Percentiles rank a stretch among this genome's conserved stretches.
Evolutionary conservation across 352 stramenopile genomes (phyloP).

Genomic region (Phytophthora pisi): DNA sequence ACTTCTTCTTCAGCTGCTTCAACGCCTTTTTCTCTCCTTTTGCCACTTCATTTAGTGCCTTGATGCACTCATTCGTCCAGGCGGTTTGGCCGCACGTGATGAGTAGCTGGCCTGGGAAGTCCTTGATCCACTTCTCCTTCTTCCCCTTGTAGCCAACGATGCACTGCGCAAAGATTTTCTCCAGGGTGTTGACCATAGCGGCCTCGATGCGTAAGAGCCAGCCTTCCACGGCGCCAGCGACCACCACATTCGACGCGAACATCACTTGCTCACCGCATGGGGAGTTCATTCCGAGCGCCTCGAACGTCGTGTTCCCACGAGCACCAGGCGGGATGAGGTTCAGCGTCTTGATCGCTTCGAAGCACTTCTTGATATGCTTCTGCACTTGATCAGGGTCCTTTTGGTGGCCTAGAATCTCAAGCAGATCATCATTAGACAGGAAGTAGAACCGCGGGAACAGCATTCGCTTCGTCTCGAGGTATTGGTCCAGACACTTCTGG

Average conservation of each 20-base stretch:
- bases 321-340: conserved; percentile 65
- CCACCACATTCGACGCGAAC: conserved; percentile 42
- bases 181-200: conserved; percentile 84
- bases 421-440: conserved; percentile 87
- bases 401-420: conserved; percentile 88
- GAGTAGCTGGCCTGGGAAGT: conserved; percentile 92
- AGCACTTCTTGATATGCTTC: conserved; percentile 93
- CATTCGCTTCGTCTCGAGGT: conserved; percentile 89
- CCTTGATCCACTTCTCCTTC: conserved; percentile 96
- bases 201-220: conserved; percentile 89
- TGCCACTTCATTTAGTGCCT: conserved; percentile 90
- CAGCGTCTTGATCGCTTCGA: conserved; percentile 90
- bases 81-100: conserved; percentile 93
- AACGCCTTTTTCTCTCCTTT: conserved; percentile 93
- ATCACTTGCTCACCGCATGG: conserved; percentile 78
- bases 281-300: conserved; percentile 90
- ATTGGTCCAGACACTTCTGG: conserved; percentile 89
- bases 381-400: conserved; percentile 90
- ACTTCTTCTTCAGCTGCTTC: conserved; percentile 94
- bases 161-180: conserved; percentile 87
- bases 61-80: conserved; percentile 95
- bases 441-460: conserved; percentile 90
- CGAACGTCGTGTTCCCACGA: conserved; percentile 86
- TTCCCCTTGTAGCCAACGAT: conserved; percentile 91
- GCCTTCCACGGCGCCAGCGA: conserved; percentile 91